Evolutionary conservation across 2,329 filamentous ascomycete genomes (phyloP), one percentile per base, ranked within the genome.

Genomic region (Fusarium cyanostomum): DNA sequence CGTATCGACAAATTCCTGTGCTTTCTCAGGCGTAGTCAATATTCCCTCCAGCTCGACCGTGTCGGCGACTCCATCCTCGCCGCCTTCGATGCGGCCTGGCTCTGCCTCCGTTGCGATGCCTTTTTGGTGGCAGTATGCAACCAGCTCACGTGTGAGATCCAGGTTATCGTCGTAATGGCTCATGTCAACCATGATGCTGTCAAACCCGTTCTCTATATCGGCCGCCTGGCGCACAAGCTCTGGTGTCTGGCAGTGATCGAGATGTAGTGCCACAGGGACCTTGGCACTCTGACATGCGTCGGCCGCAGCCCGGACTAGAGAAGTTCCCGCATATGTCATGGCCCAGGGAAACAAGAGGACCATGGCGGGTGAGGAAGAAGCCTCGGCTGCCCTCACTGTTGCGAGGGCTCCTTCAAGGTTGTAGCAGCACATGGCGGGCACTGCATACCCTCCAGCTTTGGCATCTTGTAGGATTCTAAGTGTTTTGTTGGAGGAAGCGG

Each of bases 111-210:
- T 89, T 1, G 86, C 83, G 49, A 91, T 90, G 0, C 86, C 87
- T 18, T 83, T 78, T 56, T 76, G 84, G 69, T 89, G 84, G 67
- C 88, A 89, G 67, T 88, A 86, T 12, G 74, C 75, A 3, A 87
- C 86, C 52, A 90, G 75, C 55, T 89, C 84, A 51, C 79, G 80
- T 13, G 88, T 91, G 71, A 83, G 80, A 1, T 80, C 78, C 26
- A 92, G 78, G 67, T 92, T 92, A 75, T 91, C 88, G 64, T 90
- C 88, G 71, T 89, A 87, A 71, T 91, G 89, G 59, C 82, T 86
- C 89, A 92, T 92, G 74, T 92, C 90, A 0, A 91, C 86, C 89
- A 92, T 92, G 73, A 92, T 91, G 53, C 81, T 84, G 71, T 92
- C 89, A 66, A 91, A 91, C 21, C n/a, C 46, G 11, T 50, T 41